phyloP scores from a whole-genome alignment of 2,329 filamentous ascomycete species.

The Hypoxylon sp. region DNA sequence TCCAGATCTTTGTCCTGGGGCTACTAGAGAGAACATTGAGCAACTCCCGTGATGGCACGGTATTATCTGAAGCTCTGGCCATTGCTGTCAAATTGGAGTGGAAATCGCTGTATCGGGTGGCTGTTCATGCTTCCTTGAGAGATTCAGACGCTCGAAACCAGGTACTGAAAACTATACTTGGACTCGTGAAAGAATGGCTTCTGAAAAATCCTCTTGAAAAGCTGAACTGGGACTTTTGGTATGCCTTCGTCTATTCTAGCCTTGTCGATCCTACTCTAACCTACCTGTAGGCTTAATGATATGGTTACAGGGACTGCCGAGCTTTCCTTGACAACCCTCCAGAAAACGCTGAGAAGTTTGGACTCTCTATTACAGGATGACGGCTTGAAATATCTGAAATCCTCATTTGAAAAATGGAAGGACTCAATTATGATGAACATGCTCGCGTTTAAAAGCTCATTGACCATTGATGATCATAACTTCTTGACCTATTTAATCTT shows the following conservation, averaged over 20 bases:
- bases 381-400: conserved; percentile 13
- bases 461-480: conserved; percentile 13
- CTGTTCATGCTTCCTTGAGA: conserved; percentile 1
- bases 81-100: conserved; percentile 12
- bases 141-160: neutral
- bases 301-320: neutral
- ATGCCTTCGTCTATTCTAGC: neutral
- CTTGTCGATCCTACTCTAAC: conserved; percentile 9
- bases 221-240: conserved; percentile 32
- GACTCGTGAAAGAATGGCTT: conserved; percentile 8
- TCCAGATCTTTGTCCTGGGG: neutral
- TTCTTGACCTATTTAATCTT: conserved; percentile 16
- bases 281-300: conserved; percentile 22
- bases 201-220: conserved; percentile 5
- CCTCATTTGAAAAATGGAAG: conserved; percentile 28
- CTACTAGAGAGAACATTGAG: neutral
- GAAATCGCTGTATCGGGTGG: conserved; percentile 1
- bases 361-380: conserved; percentile 11
- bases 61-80: conserved; percentile 4
- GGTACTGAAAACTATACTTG: conserved; percentile 18
- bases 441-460: neutral
- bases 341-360: conserved; percentile 1
- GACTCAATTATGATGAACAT: neutral
- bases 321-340: neutral
- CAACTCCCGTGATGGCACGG: neutral